phyloP scores from a whole-genome alignment of 768 basidiomycete genomes.

The Mycena maculata region DNA sequence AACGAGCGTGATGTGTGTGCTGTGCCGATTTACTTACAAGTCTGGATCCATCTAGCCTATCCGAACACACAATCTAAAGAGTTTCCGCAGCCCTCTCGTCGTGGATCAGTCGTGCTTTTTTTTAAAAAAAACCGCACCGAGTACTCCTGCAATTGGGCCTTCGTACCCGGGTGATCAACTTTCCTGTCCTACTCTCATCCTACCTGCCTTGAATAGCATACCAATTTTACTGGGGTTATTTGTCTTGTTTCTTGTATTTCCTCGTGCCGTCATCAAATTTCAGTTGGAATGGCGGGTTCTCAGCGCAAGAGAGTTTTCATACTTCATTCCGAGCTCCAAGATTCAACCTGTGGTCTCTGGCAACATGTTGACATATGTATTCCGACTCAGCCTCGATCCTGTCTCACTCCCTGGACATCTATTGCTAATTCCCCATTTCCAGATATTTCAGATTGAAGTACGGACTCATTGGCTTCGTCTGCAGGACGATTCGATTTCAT shows the following conservation, averaged over 20 bases:
- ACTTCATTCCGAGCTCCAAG: neutral
- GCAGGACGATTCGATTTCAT: slow-evolving; percentile 5
- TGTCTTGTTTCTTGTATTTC: too few relatives aligned
- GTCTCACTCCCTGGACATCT: slow-evolving; percentile 1
- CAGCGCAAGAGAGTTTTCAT: neutral
- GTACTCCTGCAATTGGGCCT: too few relatives aligned
- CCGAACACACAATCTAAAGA: neutral
- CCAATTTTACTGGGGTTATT: too few relatives aligned
- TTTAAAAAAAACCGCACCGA: too few relatives aligned
- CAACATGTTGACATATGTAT: neutral
- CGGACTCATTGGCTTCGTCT: neutral
- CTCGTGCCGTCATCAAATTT: neutral
- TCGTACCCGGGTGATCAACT: too few relatives aligned
- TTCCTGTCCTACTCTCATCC: too few relatives aligned
- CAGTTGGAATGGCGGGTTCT: neutral
- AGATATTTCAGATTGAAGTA: neutral
- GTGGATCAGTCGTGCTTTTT: neutral
- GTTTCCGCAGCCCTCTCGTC: neutral
- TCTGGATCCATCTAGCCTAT: neutral
- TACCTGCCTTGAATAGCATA: too few relatives aligned
- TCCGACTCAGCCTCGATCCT: slow-evolving; percentile 1
- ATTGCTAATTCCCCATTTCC: neutral
- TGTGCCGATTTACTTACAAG: slow-evolving; percentile 7
- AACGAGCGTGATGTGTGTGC: too few relatives aligned
- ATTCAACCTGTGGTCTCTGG: neutral